Evolutionary conservation across 495 filamentous ascomycete species (phyloP), one percentile per base, ranked within the genome.

Genomic region (Aspergillus hancockii): DNA sequence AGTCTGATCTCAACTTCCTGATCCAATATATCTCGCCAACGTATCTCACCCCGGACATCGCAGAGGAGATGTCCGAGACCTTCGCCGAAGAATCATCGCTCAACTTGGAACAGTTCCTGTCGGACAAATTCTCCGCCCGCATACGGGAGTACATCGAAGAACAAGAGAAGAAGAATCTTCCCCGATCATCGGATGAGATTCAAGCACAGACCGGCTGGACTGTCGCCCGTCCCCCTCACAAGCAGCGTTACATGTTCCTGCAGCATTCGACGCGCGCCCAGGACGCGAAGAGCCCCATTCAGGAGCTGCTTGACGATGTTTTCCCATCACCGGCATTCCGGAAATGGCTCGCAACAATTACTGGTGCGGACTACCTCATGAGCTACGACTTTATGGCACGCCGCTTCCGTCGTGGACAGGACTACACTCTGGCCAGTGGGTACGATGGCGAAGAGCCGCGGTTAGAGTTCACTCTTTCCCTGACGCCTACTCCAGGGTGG

Each of bases 21-120:
- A 79, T 98, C 12, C 85, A 93, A 59, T 99, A 90, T 74, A 85
- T 99, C 64, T 80, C 88, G 9, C 92, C 94, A 0, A 90, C 86
- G 2, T 98, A 97, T 66, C 82, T 99, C n/a, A 95, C 91, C 0
- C 94, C 94, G 1, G 91, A 97, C 68, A 96, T 92, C 19, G 83
- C 96, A 22, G 90, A 96, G 53, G 81, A 90, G 58, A 81, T 97
- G 60, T 81, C 83, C 10, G 87, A 89, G 19, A 82, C 87, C 21
- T 98, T 99, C 70, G 74, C 82, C 32, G 90, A 90, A 54, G 82
- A 94, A 59, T 94, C 88, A 10, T 93, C 88, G 57, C 85, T 97
- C 32, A 88, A 86, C 8, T 79, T 98, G 10, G 83, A 90, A 25
- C 78, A 81, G 8, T 89, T 99, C 65, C 76, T 99, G 4, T 88